Percentiles rank a stretch among this genome's conserved stretches.
Conservation (phyloP, 2,329 filamentous ascomycete genomes). For the Malbranchea cinnamomea region DNA sequence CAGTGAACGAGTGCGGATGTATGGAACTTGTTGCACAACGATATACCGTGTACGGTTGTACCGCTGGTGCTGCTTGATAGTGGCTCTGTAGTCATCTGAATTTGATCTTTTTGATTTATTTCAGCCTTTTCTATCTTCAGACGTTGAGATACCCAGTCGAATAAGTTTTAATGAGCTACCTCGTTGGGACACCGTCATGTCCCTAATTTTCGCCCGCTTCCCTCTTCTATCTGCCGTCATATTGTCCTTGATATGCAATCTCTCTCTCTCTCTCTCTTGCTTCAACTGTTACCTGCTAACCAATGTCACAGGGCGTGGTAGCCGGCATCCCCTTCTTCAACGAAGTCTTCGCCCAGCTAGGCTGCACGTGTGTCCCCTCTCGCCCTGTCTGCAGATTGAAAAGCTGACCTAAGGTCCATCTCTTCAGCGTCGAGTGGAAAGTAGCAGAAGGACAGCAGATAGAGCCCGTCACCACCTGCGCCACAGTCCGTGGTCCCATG, state of each 20-base stretch:
- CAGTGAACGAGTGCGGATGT: too few species aligned
- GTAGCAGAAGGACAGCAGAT: conserved; percentile 58
- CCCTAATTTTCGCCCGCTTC: not conserved
- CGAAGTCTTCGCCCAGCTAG: conserved; percentile 80
- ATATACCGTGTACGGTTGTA: too few species aligned
- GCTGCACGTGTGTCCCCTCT: conserved; percentile 48
- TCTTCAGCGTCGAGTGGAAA: conserved; percentile 64
- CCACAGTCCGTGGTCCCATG: conserved; percentile 73
- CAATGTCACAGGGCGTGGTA: conserved; percentile 48
- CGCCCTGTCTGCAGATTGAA: not conserved
- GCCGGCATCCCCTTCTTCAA: conserved; percentile 91
- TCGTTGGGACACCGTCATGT: too few species aligned
- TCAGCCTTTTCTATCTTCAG: too few species aligned
- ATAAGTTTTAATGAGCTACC: too few species aligned
- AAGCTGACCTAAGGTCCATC: not conserved
- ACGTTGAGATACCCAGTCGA: too few species aligned
- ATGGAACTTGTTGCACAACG: too few species aligned
- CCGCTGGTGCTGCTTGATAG: too few species aligned
- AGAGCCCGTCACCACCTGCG: conserved; percentile 49
- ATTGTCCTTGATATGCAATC: not conserved
- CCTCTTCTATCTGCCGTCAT: not conserved
- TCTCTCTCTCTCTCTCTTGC: not conserved
- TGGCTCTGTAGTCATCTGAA: too few species aligned
- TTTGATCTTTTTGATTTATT: too few species aligned
- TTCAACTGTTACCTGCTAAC: not conserved